A percentile compares a stretch with the other conserved stretches of the same genome.
Conservation (phyloP, 1,284 basidiomycete species). For the Cerioporus squamosus region DNA sequence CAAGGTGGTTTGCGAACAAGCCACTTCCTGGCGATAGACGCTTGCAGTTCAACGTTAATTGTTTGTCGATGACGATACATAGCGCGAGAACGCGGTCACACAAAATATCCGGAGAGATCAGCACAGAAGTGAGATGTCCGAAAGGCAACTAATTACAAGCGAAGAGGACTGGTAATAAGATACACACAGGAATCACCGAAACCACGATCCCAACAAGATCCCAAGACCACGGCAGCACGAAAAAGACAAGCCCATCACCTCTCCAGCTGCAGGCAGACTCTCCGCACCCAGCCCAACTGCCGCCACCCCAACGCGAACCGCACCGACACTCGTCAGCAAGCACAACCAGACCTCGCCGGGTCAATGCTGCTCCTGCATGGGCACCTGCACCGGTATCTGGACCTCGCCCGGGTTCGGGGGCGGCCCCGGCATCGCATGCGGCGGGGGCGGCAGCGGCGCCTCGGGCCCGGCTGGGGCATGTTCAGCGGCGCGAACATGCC, state of each 20-base stretch:
- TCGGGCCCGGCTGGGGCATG: conserved; percentile 45
- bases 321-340: no score
- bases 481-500: conserved; percentile 70
- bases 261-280: no score
- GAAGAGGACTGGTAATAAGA: conserved; percentile 19
- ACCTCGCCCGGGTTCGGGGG: conserved; percentile 31
- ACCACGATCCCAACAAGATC: background rate
- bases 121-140: no score
- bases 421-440: conserved; percentile 29
- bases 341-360: background rate
- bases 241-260: no score
- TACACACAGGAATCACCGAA: background rate
- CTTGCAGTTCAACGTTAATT: no score
- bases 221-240: no score
- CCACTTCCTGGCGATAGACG: background rate
- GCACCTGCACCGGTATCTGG: conserved; percentile 16
- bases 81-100: no score
- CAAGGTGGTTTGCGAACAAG: background rate
- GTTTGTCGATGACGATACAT: no score
- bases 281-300: background rate
- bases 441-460: conserved; percentile 48
- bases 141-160: conserved; percentile 4
- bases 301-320: background rate
- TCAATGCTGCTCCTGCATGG: conserved; percentile 23
- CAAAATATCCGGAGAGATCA: no score